Evolutionary conservation across 805 yeast genomes (phyloP).

Genomic region (Dipodascopsis tothii): DNA sequence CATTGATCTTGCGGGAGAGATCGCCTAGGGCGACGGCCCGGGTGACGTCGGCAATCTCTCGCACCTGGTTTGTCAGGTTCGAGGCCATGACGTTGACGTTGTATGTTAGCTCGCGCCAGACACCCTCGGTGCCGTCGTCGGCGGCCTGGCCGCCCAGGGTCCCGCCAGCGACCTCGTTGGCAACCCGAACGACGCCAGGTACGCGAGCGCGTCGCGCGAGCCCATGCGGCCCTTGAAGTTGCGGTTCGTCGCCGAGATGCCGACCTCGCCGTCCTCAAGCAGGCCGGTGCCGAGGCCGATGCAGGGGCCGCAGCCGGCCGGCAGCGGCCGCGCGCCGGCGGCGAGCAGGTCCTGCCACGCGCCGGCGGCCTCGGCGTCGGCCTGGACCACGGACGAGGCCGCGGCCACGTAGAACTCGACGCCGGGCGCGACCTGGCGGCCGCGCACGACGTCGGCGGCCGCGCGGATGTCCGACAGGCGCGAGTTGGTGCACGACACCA

Average conservation of each 20-base stretch:
- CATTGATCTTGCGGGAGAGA: conserved; percentile 71
- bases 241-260: conserved; percentile 96
- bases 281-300: conserved; percentile 95
- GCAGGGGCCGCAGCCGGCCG: conserved; percentile 99
- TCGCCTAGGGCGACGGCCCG: conserved; percentile 86
- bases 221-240: conserved; percentile 99
- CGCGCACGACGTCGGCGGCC: conserved; percentile 82
- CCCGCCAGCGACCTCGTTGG: conserved; percentile 86
- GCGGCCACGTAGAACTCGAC: conserved; percentile 97
- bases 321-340: conserved; percentile 91
- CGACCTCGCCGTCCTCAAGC: conserved; percentile 91
- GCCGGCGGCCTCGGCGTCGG: conserved; percentile 82
- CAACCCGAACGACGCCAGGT: conserved; percentile 87
- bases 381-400: conserved; percentile 87
- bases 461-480: conserved; percentile 87
- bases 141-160: conserved; percentile 85
- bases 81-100: conserved; percentile 86
- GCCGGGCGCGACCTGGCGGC: conserved; percentile 74
- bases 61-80: conserved; percentile 76
- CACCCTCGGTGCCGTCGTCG: conserved; percentile 76
- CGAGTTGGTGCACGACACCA: conserved; percentile 97
- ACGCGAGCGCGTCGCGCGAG: conserved; percentile 89
- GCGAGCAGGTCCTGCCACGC: conserved; percentile 85
- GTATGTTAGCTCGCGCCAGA: conserved; percentile 80
- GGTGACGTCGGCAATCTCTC: conserved; percentile 86